A percentile compares a stretch with the other conserved stretches of the same genome.
Conservation (phyloP, 768 basidiomycete genomes). For the Suillus cothurnatus region DNA sequence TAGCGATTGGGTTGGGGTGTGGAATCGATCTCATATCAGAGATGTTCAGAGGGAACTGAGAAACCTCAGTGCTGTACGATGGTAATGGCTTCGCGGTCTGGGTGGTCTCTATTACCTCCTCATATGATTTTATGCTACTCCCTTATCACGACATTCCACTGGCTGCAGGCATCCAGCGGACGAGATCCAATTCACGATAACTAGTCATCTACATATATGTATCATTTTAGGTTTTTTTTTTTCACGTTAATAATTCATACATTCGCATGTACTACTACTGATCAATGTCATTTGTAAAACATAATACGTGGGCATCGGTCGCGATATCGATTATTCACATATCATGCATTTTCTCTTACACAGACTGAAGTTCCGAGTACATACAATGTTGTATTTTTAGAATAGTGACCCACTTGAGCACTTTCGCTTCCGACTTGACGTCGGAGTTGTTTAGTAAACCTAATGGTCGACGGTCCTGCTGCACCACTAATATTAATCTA, state of each 20-base stretch:
- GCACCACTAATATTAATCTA: no score
- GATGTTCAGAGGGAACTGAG: conserved; percentile 43
- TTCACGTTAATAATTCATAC: no score
- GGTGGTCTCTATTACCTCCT: not conserved
- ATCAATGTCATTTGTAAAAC: not conserved
- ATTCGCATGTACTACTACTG: no score
- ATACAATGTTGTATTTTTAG: no score
- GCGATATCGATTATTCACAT: no score
- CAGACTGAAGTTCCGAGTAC: no score
- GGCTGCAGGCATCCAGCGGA: conserved; percentile 23
- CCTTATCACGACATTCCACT: not conserved
- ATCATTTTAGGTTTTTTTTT: conserved; percentile 1
- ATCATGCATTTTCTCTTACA: no score
- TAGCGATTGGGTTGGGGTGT: conserved; percentile 40
- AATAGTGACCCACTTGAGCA: no score
- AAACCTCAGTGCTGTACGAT: conserved; percentile 18
- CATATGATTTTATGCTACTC: not conserved
- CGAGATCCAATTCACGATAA: conserved; percentile 4
- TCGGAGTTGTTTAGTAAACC: no score
- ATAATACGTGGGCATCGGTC: not conserved
- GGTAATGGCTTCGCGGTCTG: not conserved
- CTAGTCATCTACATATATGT: conserved; percentile 9
- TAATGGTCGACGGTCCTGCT: no score
- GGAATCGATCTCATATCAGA: conserved; percentile 41
- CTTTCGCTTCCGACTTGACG: no score